Conservation (phyloP, 2,329 filamentous ascomycete genomes). For the Rhynchosporium graminicola region DNA sequence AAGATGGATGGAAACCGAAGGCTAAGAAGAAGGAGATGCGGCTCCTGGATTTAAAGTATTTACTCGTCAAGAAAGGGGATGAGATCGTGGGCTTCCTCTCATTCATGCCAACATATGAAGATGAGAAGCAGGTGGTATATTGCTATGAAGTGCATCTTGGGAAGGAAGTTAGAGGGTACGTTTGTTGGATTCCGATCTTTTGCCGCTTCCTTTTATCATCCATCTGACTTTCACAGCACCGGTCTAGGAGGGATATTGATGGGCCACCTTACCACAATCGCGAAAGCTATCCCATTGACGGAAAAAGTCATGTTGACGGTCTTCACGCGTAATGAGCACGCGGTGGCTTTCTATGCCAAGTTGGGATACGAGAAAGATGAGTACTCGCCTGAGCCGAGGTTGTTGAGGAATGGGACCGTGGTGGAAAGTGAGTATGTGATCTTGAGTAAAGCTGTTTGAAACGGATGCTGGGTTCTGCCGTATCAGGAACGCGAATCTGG, state of each 20-base stretch:
- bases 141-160: slow-evolving; percentile 77
- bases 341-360: slow-evolving; percentile 60
- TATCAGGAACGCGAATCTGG: too few species aligned
- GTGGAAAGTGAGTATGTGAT: slow-evolving; percentile 61
- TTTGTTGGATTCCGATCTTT: background rate
- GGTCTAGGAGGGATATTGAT: slow-evolving; percentile 66
- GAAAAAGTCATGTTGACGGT: slow-evolving; percentile 75
- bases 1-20: slow-evolving; percentile 43
- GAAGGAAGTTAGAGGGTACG: slow-evolving; percentile 55
- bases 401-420: slow-evolving; percentile 55
- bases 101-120: slow-evolving; percentile 72
- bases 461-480: too few species aligned
- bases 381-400: slow-evolving; percentile 55
- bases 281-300: slow-evolving; percentile 53
- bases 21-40: slow-evolving; percentile 60
- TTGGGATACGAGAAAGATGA: slow-evolving; percentile 59
- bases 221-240: slow-evolving; percentile 45
- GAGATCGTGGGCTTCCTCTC: slow-evolving; percentile 59
- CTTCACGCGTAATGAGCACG: slow-evolving; percentile 62
- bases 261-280: slow-evolving; percentile 54
- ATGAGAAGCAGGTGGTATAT: slow-evolving; percentile 67
- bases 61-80: slow-evolving; percentile 54
- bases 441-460: slow-evolving; percentile 48
- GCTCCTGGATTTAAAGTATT: slow-evolving; percentile 66
- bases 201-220: slow-evolving; percentile 1